Evolutionary conservation across 305 asterid genomes (phyloP), one percentile per base, ranked within the genome.

Genomic region (Solanum hybrid): DNA sequence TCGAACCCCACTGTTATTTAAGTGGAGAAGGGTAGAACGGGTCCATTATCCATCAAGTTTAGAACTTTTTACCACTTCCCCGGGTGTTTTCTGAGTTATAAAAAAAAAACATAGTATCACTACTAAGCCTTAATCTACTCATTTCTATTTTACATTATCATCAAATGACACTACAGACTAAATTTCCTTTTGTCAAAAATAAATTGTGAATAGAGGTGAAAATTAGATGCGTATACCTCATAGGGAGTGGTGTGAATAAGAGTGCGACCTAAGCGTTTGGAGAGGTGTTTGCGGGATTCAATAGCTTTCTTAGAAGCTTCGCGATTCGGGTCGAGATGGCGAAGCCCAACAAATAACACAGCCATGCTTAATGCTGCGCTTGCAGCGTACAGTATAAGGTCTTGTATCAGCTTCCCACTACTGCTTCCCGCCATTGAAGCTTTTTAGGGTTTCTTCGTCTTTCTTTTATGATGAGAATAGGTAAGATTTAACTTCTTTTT

Each of bases 241-340:
- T 78, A 87, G 13, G 90, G 91, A 36, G 79, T 87, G 78, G 90
- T 87, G 22, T 90, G 22, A 70, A 87, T 79, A 61, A 90, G 90
- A 12, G 83, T 57, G 29, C 91, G 91, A 77, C 88, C 91, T 76
- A 87, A 87, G 37, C 91, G 90, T 76, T 83, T 90, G 37, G 90
- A 72, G 68, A 90, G 86, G 12, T 38, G 82, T 84, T 79, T 90
- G 75, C 89, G 89, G 24, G 83, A 88, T 68, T 90, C 88, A 11
- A 87, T 27, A 57, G 91, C 91, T 79, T 12, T 87, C 76, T 90
- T 79, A 26, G 90, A 90, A 29, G 91, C 90, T 84, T 90, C 88
- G 11, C 91, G 90, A 75, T 90, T 87, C 3, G 91, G 91, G 88
- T 90, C 90, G 13, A 90, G 88, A 32, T 87, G 80, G n/a, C 90